phyloP scores from a whole-genome alignment of 2,329 filamentous ascomycete species.

The Sodiomyces alkalinus region DNA sequence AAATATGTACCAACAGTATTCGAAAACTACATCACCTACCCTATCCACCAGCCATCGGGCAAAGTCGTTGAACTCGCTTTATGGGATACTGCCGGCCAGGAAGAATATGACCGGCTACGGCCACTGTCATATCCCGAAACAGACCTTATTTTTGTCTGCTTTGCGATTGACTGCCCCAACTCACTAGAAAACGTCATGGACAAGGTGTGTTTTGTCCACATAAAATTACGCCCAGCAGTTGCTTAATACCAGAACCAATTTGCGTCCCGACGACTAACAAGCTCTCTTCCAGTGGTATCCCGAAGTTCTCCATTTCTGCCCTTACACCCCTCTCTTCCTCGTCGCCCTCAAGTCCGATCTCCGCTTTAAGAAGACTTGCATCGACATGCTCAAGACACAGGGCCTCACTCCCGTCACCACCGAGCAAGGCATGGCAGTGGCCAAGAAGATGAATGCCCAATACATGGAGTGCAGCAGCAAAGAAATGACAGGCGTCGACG shows the following conservation, averaged over 20 bases:
- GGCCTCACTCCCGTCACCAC: constrained; percentile 87
- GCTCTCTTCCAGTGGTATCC: constrained; percentile 69
- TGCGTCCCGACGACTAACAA: constrained; percentile 11
- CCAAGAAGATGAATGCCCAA: constrained; percentile 81
- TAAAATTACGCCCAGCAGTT: background rate
- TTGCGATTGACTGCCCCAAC: constrained; percentile 97
- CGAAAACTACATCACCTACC: constrained; percentile 99
- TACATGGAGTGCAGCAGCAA: constrained; percentile 99
- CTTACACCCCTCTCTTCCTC: constrained; percentile 88
- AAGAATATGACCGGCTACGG: constrained; percentile 92
- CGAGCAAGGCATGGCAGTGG: constrained; percentile 77
- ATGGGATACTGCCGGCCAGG: constrained; percentile 97
- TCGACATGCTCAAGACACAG: constrained; percentile 96
- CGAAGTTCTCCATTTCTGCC: constrained; percentile 97
- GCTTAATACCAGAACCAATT: too few relatives aligned
- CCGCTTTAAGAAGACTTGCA: constrained; percentile 87
- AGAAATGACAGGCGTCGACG: constrained; percentile 89
- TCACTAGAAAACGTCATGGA: constrained; percentile 97
- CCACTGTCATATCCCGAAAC: constrained; percentile 97
- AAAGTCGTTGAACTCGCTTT: constrained; percentile 94
- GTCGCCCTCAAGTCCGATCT: constrained; percentile 96
- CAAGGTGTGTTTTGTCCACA: constrained; percentile 50
- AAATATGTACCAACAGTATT: constrained; percentile 99
- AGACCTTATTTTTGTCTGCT: constrained; percentile 95
- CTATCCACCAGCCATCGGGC: constrained; percentile 70